phyloP scores from a whole-genome alignment of 2,329 filamentous ascomycete species.

The Clarireedia hainanense region DNA sequence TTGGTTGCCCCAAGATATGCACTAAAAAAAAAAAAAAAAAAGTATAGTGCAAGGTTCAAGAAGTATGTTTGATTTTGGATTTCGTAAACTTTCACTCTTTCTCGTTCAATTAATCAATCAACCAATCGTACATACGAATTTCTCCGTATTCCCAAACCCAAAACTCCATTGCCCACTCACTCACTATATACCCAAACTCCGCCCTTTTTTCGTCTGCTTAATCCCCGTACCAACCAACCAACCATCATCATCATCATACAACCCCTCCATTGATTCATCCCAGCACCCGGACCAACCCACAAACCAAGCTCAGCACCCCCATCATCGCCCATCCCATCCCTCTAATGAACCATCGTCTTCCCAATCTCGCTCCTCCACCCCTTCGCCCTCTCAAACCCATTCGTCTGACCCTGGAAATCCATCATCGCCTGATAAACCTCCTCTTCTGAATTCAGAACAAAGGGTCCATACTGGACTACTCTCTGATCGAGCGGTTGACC shows the following conservation, averaged over 20 bases:
- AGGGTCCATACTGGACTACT: constrained; percentile 78
- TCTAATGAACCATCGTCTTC: constrained; percentile 37
- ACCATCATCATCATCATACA: too few species aligned
- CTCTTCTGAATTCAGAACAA: constrained; percentile 66
- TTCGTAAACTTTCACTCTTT: too few species aligned
- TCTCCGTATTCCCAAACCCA: too few species aligned
- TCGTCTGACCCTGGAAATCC: constrained; percentile 64
- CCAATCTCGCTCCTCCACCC: constrained; percentile 84
- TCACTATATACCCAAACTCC: neutral
- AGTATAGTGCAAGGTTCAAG: too few species aligned
- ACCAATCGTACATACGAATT: too few species aligned
- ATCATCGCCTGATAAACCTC: constrained; percentile 69
- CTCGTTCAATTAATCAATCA: too few species aligned
- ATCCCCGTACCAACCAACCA: neutral
- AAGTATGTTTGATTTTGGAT: too few species aligned
- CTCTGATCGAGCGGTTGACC: constrained; percentile 74
- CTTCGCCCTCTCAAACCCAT: constrained; percentile 73
- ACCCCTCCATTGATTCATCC: neutral
- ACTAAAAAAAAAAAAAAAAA: too few species aligned
- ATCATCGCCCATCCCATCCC: neutral
- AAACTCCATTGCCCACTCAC: neutral
- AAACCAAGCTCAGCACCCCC: too few species aligned
- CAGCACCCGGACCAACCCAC: too few species aligned
- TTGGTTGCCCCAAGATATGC: too few species aligned
- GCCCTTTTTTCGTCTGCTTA: neutral